Evolutionary conservation across 2,329 filamentous ascomycete species (phyloP).

Genomic region (Corinectria fuckeliana): DNA sequence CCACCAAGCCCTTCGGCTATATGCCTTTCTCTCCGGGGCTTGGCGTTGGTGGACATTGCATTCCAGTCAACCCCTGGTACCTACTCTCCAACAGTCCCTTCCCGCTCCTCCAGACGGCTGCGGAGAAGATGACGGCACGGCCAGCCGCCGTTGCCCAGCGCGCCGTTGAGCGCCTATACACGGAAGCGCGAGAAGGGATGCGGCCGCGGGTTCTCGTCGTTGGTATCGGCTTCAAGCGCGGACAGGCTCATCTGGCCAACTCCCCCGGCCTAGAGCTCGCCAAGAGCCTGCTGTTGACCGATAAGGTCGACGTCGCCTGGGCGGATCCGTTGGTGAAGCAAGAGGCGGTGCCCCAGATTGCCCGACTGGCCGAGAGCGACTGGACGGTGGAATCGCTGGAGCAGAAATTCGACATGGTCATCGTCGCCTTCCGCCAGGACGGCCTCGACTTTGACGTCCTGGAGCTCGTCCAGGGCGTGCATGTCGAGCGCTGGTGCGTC

Average conservation of each 20-base stretch:
- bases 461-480: slow-evolving; percentile 41
- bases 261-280: slow-evolving; percentile 54
- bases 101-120: slow-evolving; percentile 53
- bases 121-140: slow-evolving; percentile 51
- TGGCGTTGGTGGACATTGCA: slow-evolving; percentile 63
- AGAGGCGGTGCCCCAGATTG: slow-evolving; percentile 48
- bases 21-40: slow-evolving; percentile 54
- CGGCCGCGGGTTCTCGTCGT: slow-evolving; percentile 50
- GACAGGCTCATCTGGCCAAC: slow-evolving; percentile 55
- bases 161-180: slow-evolving; percentile 42
- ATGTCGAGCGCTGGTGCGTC: slow-evolving; percentile 50
- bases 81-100: slow-evolving; percentile 55
- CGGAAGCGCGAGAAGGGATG: neutral
- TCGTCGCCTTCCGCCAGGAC: slow-evolving; percentile 51
- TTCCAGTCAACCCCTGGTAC: slow-evolving; percentile 62
- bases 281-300: slow-evolving; percentile 44
- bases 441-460: slow-evolving; percentile 51
- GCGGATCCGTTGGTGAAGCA: slow-evolving; percentile 53
- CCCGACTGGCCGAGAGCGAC: slow-evolving; percentile 43
- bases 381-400: slow-evolving; percentile 49
- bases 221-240: slow-evolving; percentile 58
- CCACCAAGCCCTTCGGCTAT: slow-evolving; percentile 61
- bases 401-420: slow-evolving; percentile 49
- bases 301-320: slow-evolving; percentile 51
- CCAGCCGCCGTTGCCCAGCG: slow-evolving; percentile 49